Percentiles rank a stretch among this genome's conserved stretches.
Conservation (phyloP, 1,284 basidiomycete species). For the Kalmanozyma brasiliensis region DNA sequence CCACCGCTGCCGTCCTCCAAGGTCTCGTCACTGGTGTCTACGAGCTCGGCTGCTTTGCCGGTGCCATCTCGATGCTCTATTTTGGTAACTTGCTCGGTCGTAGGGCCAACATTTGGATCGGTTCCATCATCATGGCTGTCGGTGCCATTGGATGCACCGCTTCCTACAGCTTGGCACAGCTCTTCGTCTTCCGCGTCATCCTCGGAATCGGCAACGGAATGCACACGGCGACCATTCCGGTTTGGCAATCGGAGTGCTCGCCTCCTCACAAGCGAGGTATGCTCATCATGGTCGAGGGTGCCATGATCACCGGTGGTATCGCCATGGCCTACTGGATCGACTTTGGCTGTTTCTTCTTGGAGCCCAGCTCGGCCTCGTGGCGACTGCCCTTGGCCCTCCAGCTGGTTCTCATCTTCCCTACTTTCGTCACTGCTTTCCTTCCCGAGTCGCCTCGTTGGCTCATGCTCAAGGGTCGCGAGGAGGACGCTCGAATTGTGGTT, state of each 20-base stretch:
- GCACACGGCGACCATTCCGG: conserved; percentile 66
- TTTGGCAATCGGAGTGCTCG: conserved; percentile 65
- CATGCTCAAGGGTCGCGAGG: conserved; percentile 55
- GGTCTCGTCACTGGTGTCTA: conserved; percentile 65
- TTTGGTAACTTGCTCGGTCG: conserved; percentile 63
- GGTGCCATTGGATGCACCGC: conserved; percentile 58
- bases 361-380: conserved; percentile 56
- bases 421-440: conserved; percentile 64
- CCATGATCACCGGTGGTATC: conserved; percentile 62
- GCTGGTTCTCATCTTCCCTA: conserved; percentile 64
- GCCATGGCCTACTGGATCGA: conserved; percentile 65
- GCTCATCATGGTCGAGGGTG: conserved; percentile 66
- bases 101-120: conserved; percentile 63
- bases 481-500: conserved; percentile 57
- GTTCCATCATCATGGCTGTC: conserved; percentile 58
- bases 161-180: conserved; percentile 51
- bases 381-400: conserved; percentile 63
- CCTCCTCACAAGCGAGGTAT: conserved; percentile 64
- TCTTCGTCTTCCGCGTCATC: conserved; percentile 63
- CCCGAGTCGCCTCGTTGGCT: conserved; percentile 67
- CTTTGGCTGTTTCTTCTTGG: conserved; percentile 61
- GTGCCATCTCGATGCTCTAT: conserved; percentile 62
- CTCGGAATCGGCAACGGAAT: conserved; percentile 66
- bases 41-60: conserved; percentile 63
- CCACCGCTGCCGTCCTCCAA: conserved; percentile 51